Conservation (phyloP, 352 stramenopile species). For the Sclerospora graminicola region DNA sequence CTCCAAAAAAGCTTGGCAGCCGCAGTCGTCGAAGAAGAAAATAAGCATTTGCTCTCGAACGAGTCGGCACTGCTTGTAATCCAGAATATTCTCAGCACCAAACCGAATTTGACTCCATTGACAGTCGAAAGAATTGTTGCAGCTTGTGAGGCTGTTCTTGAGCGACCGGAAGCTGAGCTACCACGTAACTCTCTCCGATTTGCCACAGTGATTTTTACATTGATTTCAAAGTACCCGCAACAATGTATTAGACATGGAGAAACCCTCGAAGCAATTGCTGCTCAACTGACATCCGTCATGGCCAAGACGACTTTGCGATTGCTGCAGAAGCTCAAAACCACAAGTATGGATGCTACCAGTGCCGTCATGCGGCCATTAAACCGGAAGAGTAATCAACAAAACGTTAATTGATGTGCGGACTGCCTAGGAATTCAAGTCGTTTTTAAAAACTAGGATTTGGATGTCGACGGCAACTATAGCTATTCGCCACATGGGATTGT, state of each 20-base stretch:
- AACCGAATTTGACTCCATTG: slow-evolving; percentile 29
- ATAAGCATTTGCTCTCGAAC: slow-evolving; percentile 39
- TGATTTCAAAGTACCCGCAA: slow-evolving; percentile 50
- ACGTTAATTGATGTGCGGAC: not conserved
- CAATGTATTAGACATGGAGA: slow-evolving; percentile 36
- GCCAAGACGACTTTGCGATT: slow-evolving; percentile 52
- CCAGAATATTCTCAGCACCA: slow-evolving; percentile 60
- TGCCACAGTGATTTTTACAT: slow-evolving; percentile 49
- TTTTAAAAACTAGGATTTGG: too few species aligned
- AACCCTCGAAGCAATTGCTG: slow-evolving; percentile 31
- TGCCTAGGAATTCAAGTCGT: too few species aligned
- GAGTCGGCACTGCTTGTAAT: slow-evolving; percentile 60
- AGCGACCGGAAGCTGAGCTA: slow-evolving; percentile 19
- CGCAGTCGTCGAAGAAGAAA: not conserved
- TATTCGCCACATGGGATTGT: too few species aligned
- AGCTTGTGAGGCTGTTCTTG: slow-evolving; percentile 31
- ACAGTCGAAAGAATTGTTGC: slow-evolving; percentile 41
- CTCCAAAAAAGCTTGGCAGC: slow-evolving; percentile 22
- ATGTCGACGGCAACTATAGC: too few species aligned
- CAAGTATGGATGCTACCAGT: slow-evolving; percentile 3
- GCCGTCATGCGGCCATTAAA: not conserved
- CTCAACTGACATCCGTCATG: slow-evolving; percentile 44
- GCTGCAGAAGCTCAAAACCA: slow-evolving; percentile 51
- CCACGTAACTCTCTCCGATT: slow-evolving; percentile 45
- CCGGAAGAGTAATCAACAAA: not conserved